These are phyloP conservation scores for Insectozyma bohioensis DNA, from an alignment of 1,139 yeast species.

Conservation along the genomic window DNA sequence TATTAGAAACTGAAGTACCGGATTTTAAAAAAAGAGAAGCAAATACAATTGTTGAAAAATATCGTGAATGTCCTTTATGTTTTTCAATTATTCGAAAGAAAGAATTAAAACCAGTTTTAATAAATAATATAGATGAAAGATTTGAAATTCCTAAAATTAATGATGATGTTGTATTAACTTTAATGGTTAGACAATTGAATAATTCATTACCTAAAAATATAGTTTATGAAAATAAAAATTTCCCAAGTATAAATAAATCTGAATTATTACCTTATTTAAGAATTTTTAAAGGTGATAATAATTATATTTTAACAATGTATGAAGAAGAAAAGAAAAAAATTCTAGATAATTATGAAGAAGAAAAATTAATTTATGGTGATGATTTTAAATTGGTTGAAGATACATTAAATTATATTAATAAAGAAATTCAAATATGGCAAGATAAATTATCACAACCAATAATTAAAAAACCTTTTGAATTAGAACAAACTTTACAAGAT, in stretches of 20 bases:
- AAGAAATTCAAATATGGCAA: constrained; percentile 41
- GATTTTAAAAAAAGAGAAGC: constrained; percentile 35
- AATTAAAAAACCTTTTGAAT: background rate
- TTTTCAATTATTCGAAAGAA: constrained; percentile 58
- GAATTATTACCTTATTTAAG: constrained; percentile 43
- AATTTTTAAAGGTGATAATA: constrained; percentile 61
- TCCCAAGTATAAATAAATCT: constrained; percentile 16
- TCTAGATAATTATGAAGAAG: constrained; percentile 49
- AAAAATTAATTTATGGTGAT: constrained; percentile 54
- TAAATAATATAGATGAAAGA: constrained; percentile 52
- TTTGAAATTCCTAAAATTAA: constrained; percentile 63
- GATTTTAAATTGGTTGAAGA: constrained; percentile 54
- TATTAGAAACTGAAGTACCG: constrained; percentile 60
- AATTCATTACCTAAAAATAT: constrained; percentile 57
- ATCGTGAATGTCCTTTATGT: constrained; percentile 86
- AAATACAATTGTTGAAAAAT: constrained; percentile 46
- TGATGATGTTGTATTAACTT: constrained; percentile 57
- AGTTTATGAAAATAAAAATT: constrained; percentile 24
- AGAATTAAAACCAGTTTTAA: constrained; percentile 70
- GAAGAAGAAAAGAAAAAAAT: constrained; percentile 57
- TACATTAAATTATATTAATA: constrained; percentile 59
- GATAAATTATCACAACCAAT: constrained; percentile 12
- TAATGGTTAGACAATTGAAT: constrained; percentile 70
- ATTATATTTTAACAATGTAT: constrained; percentile 53
- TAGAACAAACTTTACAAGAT: background rate